A percentile compares a stretch with the other conserved stretches of the same genome.
phyloP scores from a whole-genome alignment of 768 basidiomycete species.

The Exidia glandulosa region DNA sequence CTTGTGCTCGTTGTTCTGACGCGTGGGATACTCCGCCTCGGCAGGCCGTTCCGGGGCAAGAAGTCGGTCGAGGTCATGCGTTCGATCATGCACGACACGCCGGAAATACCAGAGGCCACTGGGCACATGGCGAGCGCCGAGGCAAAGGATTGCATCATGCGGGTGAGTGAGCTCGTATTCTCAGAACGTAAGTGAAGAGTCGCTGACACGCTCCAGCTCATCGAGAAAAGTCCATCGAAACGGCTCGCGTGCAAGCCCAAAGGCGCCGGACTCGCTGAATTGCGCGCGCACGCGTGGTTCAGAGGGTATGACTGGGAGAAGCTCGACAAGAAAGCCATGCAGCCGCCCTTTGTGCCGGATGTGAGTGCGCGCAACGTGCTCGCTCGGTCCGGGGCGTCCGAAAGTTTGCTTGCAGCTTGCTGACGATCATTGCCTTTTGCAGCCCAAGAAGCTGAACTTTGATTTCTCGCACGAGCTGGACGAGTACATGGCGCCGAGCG shows the following conservation, averaged over 20 bases:
- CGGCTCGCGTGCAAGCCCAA: slow-evolving; percentile 73
- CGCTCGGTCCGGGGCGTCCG: background rate
- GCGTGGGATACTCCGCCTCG: background rate
- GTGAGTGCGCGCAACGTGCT: slow-evolving; percentile 39
- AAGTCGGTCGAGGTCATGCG: slow-evolving; percentile 89
- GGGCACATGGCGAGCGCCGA: slow-evolving; percentile 45
- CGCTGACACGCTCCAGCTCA: slow-evolving; percentile 41
- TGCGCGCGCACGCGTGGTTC: slow-evolving; percentile 84
- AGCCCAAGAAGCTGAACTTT: slow-evolving; percentile 98
- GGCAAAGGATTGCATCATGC: slow-evolving; percentile 53
- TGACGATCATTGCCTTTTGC: slow-evolving; percentile 1
- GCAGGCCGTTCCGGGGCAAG: slow-evolving; percentile 78
- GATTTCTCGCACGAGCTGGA: slow-evolving; percentile 96
- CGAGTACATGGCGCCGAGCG: slow-evolving; percentile 94
- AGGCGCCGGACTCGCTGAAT: slow-evolving; percentile 62
- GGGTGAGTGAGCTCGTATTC: slow-evolving; percentile 36
- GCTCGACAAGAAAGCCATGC: slow-evolving; percentile 47
- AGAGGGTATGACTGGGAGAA: slow-evolving; percentile 66
- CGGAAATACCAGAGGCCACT: slow-evolving; percentile 81
- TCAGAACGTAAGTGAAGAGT: background rate
- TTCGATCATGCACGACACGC: slow-evolving; percentile 80
- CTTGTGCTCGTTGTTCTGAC: background rate
- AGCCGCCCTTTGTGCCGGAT: slow-evolving; percentile 85
- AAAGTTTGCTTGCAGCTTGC: background rate
- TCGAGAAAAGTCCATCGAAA: slow-evolving; percentile 68